Base-by-base conservation (phyloP, 1,284 basidiomycete species). In the Papiliotrema nemorosa region DNA sequence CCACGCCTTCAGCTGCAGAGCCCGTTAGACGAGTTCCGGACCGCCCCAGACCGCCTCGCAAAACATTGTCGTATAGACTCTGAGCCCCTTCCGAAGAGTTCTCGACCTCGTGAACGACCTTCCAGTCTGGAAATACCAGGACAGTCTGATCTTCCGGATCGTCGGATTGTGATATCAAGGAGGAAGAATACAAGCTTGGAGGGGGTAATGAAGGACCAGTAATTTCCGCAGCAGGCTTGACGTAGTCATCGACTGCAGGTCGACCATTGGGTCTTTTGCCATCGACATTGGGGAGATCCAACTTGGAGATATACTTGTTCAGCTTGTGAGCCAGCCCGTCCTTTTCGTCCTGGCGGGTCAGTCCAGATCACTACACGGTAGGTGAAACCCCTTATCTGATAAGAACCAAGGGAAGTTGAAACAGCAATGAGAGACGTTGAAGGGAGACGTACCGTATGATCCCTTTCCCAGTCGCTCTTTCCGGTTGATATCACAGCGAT, bases 81-180 rank as follows among this genome's bases (percentile, higher is more conserved):
- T 82, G 76, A 7, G 90, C 90, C 21, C 87, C 87, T 3, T 80
- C 78, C 9, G 66, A 56, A 4, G 84, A 80, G 41, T 81, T 78
- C 27, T 82, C 79, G 16, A 93, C 82, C 46, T 84, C 84, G 4
- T 81, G 79, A 21, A 90, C 80, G 44, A 90, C 78, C 60, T 84
- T 90, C 78, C 86, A 96, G 73, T 97, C 92, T 4, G 92, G 92
- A 64, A 97, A 84, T 1, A 96, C 81, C 44, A 97, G 78, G 16
- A 90, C 85, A 0, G 86, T 87, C 55, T 77, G 70, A 53, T 89
- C 84, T 39, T 78, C 73, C 47, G 81, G 78, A 46, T 80, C 72
- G 59, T 85, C 82, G 43, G 78, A 77, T 66, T 91, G 88, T 60
- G 86, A 89, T 37, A 87, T 87, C 63, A 91, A 87, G 26, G 90